These are phyloP conservation scores for Blastomyces gilchristii DNA, from an alignment of 2,329 filamentous ascomycete genomes.

Conservation along the genomic window DNA sequence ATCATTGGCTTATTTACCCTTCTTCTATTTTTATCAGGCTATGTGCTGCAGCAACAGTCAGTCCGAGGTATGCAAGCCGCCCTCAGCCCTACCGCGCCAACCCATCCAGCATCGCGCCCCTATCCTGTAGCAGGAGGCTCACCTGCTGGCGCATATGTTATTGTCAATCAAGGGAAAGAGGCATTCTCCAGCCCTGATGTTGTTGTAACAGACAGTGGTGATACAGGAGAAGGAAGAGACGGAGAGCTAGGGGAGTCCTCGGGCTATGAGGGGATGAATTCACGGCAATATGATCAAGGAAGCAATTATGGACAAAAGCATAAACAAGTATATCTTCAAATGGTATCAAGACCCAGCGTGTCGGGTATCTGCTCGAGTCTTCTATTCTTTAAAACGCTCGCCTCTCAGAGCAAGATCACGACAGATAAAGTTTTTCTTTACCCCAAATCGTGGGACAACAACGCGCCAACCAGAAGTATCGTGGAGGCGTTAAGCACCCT, in stretches of 20 bases:
- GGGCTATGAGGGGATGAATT: not conserved
- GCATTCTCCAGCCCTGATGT: slow-evolving; percentile 1
- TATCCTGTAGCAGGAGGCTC: slow-evolving; percentile 1
- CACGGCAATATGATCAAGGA: not conserved
- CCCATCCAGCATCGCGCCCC: not conserved
- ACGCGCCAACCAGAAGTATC: slow-evolving; percentile 21
- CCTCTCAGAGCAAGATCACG: slow-evolving; percentile 25
- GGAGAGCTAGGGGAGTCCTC: not conserved
- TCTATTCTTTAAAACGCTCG: slow-evolving; percentile 34
- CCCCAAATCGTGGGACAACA: slow-evolving; percentile 35
- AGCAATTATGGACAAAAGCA: not conserved
- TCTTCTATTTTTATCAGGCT: slow-evolving; percentile 78
- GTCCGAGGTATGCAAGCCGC: slow-evolving; percentile 58
- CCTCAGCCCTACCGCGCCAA: not conserved
- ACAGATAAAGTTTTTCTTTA: slow-evolving; percentile 39
- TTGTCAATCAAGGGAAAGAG: not conserved
- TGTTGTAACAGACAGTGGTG: not conserved
- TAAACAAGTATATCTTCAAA: slow-evolving; percentile 32
- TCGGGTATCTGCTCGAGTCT: slow-evolving; percentile 38
- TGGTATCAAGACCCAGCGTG: slow-evolving; percentile 34
- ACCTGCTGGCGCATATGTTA: slow-evolving; percentile 1
- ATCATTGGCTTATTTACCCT: slow-evolving; percentile 65
- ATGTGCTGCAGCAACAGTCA: slow-evolving; percentile 77
- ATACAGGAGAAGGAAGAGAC: not conserved
- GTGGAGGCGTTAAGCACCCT: slow-evolving; percentile 30